Conservation (phyloP, 495 filamentous ascomycete species). For the Penicillium verhagenii region DNA sequence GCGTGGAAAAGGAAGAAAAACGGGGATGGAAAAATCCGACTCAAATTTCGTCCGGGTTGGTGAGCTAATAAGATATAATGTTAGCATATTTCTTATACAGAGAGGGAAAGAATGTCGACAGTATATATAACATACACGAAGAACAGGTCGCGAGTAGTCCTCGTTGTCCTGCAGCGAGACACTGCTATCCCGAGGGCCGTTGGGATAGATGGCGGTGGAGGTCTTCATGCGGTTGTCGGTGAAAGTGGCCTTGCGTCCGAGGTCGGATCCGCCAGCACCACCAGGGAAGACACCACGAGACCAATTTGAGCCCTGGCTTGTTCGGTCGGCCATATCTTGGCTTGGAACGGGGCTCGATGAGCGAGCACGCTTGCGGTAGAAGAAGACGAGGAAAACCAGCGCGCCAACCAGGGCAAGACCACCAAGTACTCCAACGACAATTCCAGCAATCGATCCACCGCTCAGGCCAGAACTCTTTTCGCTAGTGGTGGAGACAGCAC, state of each 20-base stretch:
- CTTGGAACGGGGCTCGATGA: conserved; percentile 35
- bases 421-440: conserved; percentile 50
- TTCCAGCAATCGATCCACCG: conserved; percentile 45
- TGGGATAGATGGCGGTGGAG: conserved; percentile 37
- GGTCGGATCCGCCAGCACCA: conserved; percentile 22
- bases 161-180: conserved; percentile 55
- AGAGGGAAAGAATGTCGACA: too few species aligned
- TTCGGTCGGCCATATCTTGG: conserved; percentile 37
- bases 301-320: conserved; percentile 49
- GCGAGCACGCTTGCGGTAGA: conserved; percentile 40
- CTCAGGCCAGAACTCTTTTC: conserved; percentile 27
- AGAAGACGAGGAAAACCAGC: conserved; percentile 41
- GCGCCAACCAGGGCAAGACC: conserved; percentile 40
- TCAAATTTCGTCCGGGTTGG: conserved; percentile 50
- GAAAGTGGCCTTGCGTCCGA: conserved; percentile 32
- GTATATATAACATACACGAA: conserved; percentile 42
- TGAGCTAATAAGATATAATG: conserved; percentile 38
- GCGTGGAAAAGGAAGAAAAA: conserved; percentile 9
- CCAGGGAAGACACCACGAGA: conserved; percentile 40
- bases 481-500: conserved; percentile 9
- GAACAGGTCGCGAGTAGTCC: conserved; percentile 57
- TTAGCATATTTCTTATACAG: conserved; percentile 20
- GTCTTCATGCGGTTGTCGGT: conserved; percentile 48
- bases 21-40: not conserved
- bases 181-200: conserved; percentile 50